Percentiles rank a stretch among this genome's conserved stretches.
phyloP scores from a whole-genome alignment of 2,329 filamentous ascomycete genomes.

The Botrytis pseudocinerea region DNA sequence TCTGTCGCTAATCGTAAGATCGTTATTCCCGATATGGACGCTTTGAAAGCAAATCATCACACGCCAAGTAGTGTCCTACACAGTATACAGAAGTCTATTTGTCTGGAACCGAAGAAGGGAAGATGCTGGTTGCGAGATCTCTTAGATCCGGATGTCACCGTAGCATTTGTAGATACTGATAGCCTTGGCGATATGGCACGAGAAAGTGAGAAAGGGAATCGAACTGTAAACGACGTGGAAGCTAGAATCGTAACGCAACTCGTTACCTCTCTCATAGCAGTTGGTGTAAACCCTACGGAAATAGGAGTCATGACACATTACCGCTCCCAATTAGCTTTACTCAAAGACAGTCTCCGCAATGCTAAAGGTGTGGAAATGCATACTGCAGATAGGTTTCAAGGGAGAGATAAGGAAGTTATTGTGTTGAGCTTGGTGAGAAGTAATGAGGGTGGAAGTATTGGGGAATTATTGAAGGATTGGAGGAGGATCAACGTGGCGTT shows the following conservation, averaged over 20 bases:
- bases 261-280: conserved; percentile 73
- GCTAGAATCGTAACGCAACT: conserved; percentile 75
- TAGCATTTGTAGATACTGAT: conserved; percentile 90
- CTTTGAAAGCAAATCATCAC: conserved; percentile 60
- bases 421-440: conserved; percentile 84
- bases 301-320: conserved; percentile 98
- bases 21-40: conserved; percentile 63
- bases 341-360: conserved; percentile 70
- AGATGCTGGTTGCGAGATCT: conserved; percentile 77
- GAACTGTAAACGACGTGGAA: conserved; percentile 87
- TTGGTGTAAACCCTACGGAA: conserved; percentile 71
- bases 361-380: conserved; percentile 80
- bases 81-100: conserved; percentile 54
- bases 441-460: conserved; percentile 81
- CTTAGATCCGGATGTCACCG: conserved; percentile 68
- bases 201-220: conserved; percentile 77
- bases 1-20: conserved; percentile 70
- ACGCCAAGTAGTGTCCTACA: conserved; percentile 36
- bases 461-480: conserved; percentile 89
- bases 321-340: conserved; percentile 81
- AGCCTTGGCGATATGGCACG: conserved; percentile 61
- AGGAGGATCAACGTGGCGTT: conserved; percentile 93
- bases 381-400: conserved; percentile 95
- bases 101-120: conserved; percentile 47
- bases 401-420: conserved; percentile 90